Evolutionary conservation across 2,329 filamentous ascomycete species (phyloP), one percentile per base, ranked within the genome.

Genomic region (Furcasterigmium furcatum): DNA sequence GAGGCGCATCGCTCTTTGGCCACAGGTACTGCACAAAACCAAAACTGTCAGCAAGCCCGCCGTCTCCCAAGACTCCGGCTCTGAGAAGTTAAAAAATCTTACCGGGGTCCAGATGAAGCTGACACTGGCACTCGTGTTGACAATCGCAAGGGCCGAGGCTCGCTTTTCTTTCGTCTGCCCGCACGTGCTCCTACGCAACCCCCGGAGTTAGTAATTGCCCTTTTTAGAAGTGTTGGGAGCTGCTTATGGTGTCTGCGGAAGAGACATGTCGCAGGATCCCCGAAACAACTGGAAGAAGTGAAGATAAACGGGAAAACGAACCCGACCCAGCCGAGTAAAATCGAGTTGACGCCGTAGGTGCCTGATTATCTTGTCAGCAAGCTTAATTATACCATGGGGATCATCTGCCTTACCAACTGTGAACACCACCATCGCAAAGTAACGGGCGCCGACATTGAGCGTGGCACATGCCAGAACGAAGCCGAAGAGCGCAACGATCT

Each of bases 131-230:
- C 48, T 49, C 8, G 49, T 46, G 45, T 56, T 56, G 2, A 50
- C 52, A 9, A 70, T 64, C 4, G 63, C 62, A 2, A 69, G 47
- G 3, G 62, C 57, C 9, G 56, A 57, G 2, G 66, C 64, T 46
- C 66, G 68, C 54, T 68, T 67, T 49, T 70, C 67, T 21, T 62
- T 65, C 0, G 63, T 68, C 46, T 69, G 66, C 3, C 64, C 65
- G 25, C 63, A 66, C 2, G 61, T 65, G 10, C 53, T 55, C 0
- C n/a, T n/a, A n/a, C n/a, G n/a, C n/a, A n/a, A n/a, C n/a, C n/a
- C n/a, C n/a, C n/a, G n/a, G n/a, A n/a, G n/a, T n/a, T n/a, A n/a
- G n/a, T n/a, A n/a, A n/a, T n/a, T n/a, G n/a, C n/a, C n/a, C n/a
- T n/a, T n/a, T n/a, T n/a, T n/a, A n/a, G n/a, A n/a, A n/a, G n/a